Base-by-base conservation (phyloP, 2,329 filamentous ascomycete genomes). In the Chalaropsis ovoidea region DNA sequence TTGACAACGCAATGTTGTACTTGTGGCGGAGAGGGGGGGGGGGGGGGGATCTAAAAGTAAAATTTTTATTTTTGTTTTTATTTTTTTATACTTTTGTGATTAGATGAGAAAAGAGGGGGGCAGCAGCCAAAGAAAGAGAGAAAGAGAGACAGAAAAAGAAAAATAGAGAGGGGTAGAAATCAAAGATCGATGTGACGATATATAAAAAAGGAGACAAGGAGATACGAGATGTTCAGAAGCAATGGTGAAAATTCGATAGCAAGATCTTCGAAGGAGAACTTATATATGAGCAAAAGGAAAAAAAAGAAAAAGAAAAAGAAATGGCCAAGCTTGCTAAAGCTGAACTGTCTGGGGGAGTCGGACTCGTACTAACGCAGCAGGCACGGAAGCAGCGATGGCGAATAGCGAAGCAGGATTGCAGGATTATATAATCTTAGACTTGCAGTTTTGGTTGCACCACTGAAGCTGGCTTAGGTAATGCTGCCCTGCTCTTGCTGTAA, bases 371-470 rank as follows among this genome's bases (percentile, higher is more conserved):
- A 42, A 43, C 13, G n/a, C 27, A 58, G 24, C 22, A 45, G 27
- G 19, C 35, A 24, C 60, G 24, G 45, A 47, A 64, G 43, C 24
- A 22, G 45, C 27, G 27, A 64, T 58, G 49, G n/a, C 43, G 60
- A 67, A 61, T 63, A 61, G 24, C 65, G 39, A 66, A 66, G 49
- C 64, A 65, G 62, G 66, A 67, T 60, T 56, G 62, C 49, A 54
- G 63, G 63, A 65, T 58, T 64, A 60, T 49, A 49, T 45, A 58
- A 42, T 39, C 19, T 49, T 63, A 24, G 31, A 31, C 45, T 63
- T 31, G 3, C 19, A 35, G 31, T n/a, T 31, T 15, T 19, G 27
- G 31, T 35, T 61, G 22, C n/a, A 7, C 17, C 43, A 19, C 17
- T 47, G 45, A 8, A 8, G 31, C 6, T 31, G 31, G 31, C 31